Evolutionary conservation across 2,329 filamentous ascomycete species (phyloP), one percentile per base, ranked within the genome.

Genomic region (Fusarium clavum): DNA sequence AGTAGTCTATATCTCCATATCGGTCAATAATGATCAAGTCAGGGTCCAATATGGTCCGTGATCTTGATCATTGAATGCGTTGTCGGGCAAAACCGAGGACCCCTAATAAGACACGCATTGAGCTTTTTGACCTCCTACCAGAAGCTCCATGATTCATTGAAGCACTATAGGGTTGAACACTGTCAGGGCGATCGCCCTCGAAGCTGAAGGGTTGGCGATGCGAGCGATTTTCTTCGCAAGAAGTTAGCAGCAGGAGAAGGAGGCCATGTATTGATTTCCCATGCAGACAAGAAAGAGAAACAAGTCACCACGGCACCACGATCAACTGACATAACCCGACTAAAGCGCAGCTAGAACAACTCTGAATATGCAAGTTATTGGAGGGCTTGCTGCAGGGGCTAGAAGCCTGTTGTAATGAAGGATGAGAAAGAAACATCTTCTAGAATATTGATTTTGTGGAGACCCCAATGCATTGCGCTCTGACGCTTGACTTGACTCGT

Each of bases 311-410:
- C 40, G 16, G 24, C 40, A 71, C 52, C 59, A 52, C 48, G 40
- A 41, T 32, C 56, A 61, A 57, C 57, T 49, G 60, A 45, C 40
- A 64, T 59, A 63, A 67, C 52, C 61, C 30, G 52, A 65, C 58
- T 61, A 64, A 69, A 65, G 73, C 52, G 63, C 62, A 74, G 62
- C 63, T 60, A 56, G 62, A 66, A 64, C 48, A 45, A 66, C 45
- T 57, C 44, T 64, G 51, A 24, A 27, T n/a, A 57, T 57, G 32
- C 25, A 27, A 41, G 34, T 46, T 30, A 38, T 38, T 38, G 18
- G 22, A 46, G 58, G 20, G 45, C 38, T 52, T 13, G 34, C 14
- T 30, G 24, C 41, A 48, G 25, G 44, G n/a, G 24, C 43, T 14
- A 45, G 51, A 57, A 48, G 29, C 30, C 47, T 43, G 34, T 25